Evolutionary conservation across 345 rosid genomes (phyloP).

Genomic region (Gossypium sturtianum): DNA sequence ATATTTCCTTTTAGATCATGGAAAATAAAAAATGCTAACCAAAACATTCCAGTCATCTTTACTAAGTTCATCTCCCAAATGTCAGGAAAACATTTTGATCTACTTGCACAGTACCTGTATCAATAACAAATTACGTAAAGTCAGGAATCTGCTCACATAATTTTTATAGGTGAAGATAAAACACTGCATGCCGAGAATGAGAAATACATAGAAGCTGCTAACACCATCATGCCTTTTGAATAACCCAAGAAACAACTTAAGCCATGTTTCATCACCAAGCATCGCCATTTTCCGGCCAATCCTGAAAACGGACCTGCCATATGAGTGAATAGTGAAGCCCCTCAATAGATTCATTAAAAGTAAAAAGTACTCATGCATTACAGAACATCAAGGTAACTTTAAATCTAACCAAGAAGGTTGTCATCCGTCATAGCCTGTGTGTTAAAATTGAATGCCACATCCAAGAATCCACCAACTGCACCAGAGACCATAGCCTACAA

Average conservation of each 20-base stretch:
- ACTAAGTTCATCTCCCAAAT: slow-evolving; percentile 56
- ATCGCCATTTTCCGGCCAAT: slow-evolving; percentile 88
- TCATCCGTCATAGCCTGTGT: slow-evolving; percentile 86
- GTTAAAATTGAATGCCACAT: slow-evolving; percentile 88
- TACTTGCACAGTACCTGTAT: slow-evolving; percentile 79
- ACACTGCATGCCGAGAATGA: neutral
- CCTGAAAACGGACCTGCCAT: slow-evolving; percentile 54
- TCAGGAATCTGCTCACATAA: neutral
- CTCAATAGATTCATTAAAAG: neutral
- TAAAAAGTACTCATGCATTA: neutral
- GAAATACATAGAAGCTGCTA: slow-evolving; percentile 76
- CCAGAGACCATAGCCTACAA: slow-evolving; percentile 92
- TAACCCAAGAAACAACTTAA: slow-evolving; percentile 77
- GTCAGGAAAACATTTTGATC: slow-evolving; percentile 75
- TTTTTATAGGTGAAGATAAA: neutral
- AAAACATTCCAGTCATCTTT: slow-evolving; percentile 75
- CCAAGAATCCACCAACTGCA: slow-evolving; percentile 86
- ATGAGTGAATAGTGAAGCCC: neutral
- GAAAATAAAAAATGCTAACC: slow-evolving; percentile 41
- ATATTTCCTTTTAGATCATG: neutral
- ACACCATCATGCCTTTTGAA: slow-evolving; percentile 81
- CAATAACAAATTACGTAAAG: slow-evolving; percentile 16
- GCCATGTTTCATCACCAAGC: slow-evolving; percentile 93
- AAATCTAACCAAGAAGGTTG: slow-evolving; percentile 62
- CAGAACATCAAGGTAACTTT: slow-evolving; percentile 7